These are phyloP conservation scores for Colletotrichum camelliae DNA, from an alignment of 2,329 filamentous ascomycete genomes.

Conservation along the genomic window DNA sequence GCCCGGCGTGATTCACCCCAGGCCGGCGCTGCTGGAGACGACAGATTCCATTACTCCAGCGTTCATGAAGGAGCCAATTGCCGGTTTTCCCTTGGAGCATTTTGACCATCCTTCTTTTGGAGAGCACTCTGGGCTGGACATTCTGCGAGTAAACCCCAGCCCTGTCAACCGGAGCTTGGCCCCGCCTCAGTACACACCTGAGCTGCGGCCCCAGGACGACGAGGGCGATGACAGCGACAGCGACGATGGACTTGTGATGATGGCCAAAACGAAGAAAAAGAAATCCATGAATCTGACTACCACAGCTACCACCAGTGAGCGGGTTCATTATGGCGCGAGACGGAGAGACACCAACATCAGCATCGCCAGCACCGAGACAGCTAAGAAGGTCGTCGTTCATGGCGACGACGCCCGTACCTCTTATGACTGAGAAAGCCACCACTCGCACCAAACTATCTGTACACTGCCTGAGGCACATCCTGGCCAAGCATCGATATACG, in stretches of 20 bases:
- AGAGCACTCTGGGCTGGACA: conserved; percentile 24
- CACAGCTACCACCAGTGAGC: conserved; percentile 14
- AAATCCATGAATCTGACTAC: conserved; percentile 24
- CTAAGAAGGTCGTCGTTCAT: conserved; percentile 51
- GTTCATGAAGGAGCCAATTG: conserved; percentile 49
- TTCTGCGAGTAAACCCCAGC: conserved; percentile 21
- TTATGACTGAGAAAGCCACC: not conserved
- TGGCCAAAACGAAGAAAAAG: conserved; percentile 58
- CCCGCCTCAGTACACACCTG: conserved; percentile 5
- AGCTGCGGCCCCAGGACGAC: conserved; percentile 29
- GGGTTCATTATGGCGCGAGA: conserved; percentile 42
- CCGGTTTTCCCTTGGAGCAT: conserved; percentile 52
- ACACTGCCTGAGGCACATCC: not conserved
- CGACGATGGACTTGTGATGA: conserved; percentile 61
- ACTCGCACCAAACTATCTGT: not conserved
- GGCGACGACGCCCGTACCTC: conserved; percentile 6
- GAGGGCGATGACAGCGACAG: conserved; percentile 58
- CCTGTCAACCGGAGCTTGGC: not conserved
- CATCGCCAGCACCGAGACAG: conserved; percentile 67
- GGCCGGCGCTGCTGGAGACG: conserved; percentile 52
- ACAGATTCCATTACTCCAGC: conserved; percentile 61
- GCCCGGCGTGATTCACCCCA: conserved; percentile 49
- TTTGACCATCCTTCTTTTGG: conserved; percentile 26
- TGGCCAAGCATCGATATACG: not conserved
- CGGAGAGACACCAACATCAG: conserved; percentile 66